Percentiles rank a stretch among this genome's conserved stretches.
These are phyloP conservation scores for Rosa chinensis DNA, from an alignment of 306 rosid species.

Conservation along the genomic window DNA sequence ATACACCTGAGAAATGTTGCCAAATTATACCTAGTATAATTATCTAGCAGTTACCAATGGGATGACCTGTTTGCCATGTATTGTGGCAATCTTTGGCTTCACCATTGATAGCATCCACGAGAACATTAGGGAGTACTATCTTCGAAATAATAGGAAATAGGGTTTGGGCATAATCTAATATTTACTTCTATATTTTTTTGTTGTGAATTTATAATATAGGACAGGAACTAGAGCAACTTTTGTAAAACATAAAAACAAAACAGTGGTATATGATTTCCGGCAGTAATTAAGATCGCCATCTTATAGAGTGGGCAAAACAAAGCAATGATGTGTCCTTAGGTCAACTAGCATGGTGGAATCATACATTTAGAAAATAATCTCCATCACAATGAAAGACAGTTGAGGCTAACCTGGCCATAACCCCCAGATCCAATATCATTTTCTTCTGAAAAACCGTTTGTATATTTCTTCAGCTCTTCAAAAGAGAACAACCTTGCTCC, in stretches of 20 bases:
- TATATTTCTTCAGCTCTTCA: slow-evolving; percentile 60
- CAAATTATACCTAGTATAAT: background rate
- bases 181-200: background rate
- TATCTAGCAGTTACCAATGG: background rate
- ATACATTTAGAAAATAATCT: background rate
- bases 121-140: background rate
- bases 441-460: slow-evolving; percentile 48
- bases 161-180: background rate
- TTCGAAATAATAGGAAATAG: background rate
- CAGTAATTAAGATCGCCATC: background rate
- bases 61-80: background rate
- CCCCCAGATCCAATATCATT: slow-evolving; percentile 72
- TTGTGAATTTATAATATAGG: no score
- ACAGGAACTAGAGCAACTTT: background rate
- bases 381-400: slow-evolving; percentile 1
- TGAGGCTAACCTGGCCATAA: slow-evolving; percentile 63
- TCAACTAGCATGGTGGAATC: background rate
- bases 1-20: slow-evolving; percentile 54
- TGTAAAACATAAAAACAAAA: background rate
- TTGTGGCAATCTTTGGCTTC: background rate
- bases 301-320: background rate
- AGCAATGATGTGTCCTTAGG: background rate
- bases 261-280: background rate
- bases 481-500: slow-evolving; percentile 73
- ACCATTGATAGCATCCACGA: background rate